Conservation (phyloP, 768 basidiomycete genomes). For the Boletus bicolor region DNA sequence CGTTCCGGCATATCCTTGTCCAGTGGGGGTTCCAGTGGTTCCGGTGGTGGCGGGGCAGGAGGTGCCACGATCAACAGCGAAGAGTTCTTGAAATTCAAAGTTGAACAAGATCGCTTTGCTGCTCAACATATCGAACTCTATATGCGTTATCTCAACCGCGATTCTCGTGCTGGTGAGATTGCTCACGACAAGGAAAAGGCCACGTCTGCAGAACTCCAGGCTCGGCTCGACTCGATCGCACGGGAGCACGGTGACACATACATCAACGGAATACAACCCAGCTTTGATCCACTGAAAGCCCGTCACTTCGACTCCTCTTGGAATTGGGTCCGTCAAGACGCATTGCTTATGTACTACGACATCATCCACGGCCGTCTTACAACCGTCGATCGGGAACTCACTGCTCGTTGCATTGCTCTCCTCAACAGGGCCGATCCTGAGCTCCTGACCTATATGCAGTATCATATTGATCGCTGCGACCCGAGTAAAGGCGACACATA, state of each 20-base stretch:
- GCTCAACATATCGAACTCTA: constrained; percentile 92
- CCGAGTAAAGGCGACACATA: constrained; percentile 86
- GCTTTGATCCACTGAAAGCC: constrained; percentile 93
- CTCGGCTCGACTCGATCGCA: constrained; percentile 81
- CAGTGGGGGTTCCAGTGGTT: constrained; percentile 59
- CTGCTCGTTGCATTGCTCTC: constrained; percentile 94
- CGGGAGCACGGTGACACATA: constrained; percentile 93
- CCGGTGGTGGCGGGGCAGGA: constrained; percentile 55
- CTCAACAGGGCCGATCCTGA: constrained; percentile 97
- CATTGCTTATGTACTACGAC: constrained; percentile 95
- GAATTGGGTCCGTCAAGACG: constrained; percentile 99
- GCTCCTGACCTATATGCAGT: constrained; percentile 93
- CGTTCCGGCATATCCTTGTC: constrained; percentile 84
- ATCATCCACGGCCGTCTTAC: constrained; percentile 95
- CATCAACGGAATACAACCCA: constrained; percentile 91
- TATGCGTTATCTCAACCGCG: constrained; percentile 94
- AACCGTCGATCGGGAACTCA: constrained; percentile 93
- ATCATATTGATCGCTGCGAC: constrained; percentile 83
- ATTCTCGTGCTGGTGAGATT: constrained; percentile 89
- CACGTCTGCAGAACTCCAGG: constrained; percentile 67
- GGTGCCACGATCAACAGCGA: constrained; percentile 96
- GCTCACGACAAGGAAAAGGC: constrained; percentile 86
- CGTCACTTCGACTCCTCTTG: constrained; percentile 98
- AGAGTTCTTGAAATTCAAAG: constrained; percentile 95
- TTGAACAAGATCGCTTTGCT: constrained; percentile 89